These are phyloP conservation scores for Escallonia herrerae DNA, from an alignment of 129 eudicot species.

Conservation along the genomic window DNA sequence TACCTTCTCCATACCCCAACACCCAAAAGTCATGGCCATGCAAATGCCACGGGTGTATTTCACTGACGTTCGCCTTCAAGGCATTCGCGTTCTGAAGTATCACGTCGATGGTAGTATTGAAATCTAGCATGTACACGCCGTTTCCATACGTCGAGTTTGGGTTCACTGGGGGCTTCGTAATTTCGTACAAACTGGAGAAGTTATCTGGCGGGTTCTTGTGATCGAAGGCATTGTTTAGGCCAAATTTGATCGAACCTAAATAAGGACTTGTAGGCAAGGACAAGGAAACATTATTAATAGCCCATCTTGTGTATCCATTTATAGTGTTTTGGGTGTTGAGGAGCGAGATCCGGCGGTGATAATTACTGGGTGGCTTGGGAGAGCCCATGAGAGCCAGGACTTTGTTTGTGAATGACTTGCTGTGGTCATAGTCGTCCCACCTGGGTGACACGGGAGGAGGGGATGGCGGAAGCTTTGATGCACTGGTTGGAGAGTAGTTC, in stretches of 20 bases:
- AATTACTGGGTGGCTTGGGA: slow-evolving; percentile 28
- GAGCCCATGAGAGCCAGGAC: slow-evolving; percentile 30
- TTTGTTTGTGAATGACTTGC: slow-evolving; percentile 36
- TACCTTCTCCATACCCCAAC: slow-evolving; percentile 63
- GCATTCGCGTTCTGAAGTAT: slow-evolving; percentile 67
- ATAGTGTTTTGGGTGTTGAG: slow-evolving; percentile 61
- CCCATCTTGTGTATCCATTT: slow-evolving; percentile 51
- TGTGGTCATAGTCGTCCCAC: slow-evolving; percentile 45
- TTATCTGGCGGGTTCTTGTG: slow-evolving; percentile 33
- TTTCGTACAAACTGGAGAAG: slow-evolving; percentile 27
- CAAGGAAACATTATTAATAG: slow-evolving; percentile 57
- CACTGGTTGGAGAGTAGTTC: slow-evolving; percentile 26
- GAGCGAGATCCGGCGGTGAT: slow-evolving; percentile 39
- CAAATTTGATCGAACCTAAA: slow-evolving; percentile 38
- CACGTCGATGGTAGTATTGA: slow-evolving; percentile 33
- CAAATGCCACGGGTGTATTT: slow-evolving; percentile 71
- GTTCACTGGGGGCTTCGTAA: slow-evolving; percentile 34
- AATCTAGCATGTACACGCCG: slow-evolving; percentile 39
- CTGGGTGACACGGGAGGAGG: slow-evolving; percentile 43
- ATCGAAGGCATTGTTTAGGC: slow-evolving; percentile 29
- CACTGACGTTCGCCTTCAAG: slow-evolving; percentile 33
- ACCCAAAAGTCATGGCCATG: slow-evolving; percentile 84
- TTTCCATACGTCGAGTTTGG: slow-evolving; percentile 40
- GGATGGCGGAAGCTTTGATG: slow-evolving; percentile 33
- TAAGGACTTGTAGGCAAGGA: slow-evolving; percentile 51